Percentiles rank a stretch among this genome's conserved stretches.
phyloP scores from a whole-genome alignment of 169 alveolate genomes.

The Plasmodium chabaudi region DNA sequence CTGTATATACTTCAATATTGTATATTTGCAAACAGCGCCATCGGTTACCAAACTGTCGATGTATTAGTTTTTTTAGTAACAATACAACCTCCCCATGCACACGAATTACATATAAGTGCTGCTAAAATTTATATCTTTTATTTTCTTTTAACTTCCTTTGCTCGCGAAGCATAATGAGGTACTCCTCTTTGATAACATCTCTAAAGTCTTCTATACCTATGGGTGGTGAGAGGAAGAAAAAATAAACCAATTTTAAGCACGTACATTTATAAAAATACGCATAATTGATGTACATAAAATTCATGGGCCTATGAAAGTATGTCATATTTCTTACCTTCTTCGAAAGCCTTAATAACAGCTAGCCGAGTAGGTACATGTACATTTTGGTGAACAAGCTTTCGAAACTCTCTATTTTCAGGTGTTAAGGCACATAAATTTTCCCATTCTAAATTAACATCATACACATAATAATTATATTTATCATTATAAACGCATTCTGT shows the following conservation, averaged over 20 bases:
- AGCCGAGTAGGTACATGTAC: slow-evolving; percentile 83
- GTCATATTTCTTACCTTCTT: slow-evolving; percentile 45
- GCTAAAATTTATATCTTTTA: slow-evolving; percentile 47
- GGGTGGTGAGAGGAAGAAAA: background rate
- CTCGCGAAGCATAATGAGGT: slow-evolving; percentile 68
- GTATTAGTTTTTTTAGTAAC: too few species aligned
- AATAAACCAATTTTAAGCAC: too few species aligned
- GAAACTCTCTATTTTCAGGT: slow-evolving; percentile 78
- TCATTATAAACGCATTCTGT: slow-evolving; percentile 77
- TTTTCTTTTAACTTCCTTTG: slow-evolving; percentile 67
- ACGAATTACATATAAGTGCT: background rate
- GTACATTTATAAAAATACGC: too few species aligned
- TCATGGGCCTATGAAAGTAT: background rate
- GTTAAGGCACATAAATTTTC: slow-evolving; percentile 80
- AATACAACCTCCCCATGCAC: too few species aligned
- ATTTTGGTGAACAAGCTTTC: slow-evolving; percentile 77
- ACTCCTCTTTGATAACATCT: slow-evolving; percentile 77
- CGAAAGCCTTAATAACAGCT: slow-evolving; percentile 83
- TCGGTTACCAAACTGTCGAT: too few species aligned
- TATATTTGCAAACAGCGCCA: too few species aligned
- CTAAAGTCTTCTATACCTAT: slow-evolving; percentile 81
- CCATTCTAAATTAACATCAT: slow-evolving; percentile 80
- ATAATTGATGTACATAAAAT: background rate
- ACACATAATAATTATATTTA: slow-evolving; percentile 62
- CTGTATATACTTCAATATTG: too few species aligned